Evolutionary conservation across 2,329 filamentous ascomycete genomes (phyloP).

Genomic region (Lizonia empirigonia): DNA sequence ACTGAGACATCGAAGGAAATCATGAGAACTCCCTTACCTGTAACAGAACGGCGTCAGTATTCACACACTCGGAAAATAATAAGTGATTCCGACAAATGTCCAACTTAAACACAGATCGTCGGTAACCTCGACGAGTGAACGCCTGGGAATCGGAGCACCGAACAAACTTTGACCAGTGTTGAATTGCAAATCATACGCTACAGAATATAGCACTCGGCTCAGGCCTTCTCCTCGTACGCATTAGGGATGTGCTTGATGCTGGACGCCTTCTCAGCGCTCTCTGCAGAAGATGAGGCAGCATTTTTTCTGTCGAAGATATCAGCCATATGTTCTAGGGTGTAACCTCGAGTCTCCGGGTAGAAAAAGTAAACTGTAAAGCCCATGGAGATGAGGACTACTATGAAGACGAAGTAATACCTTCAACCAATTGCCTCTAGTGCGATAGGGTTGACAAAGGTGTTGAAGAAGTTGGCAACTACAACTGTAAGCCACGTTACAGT

Average conservation of each 20-base stretch:
- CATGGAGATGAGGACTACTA: constrained; percentile 7
- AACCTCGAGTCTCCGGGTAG: constrained; percentile 20
- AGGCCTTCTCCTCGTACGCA: not conserved
- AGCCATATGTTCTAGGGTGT: constrained; percentile 20
- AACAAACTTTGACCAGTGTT: not conserved
- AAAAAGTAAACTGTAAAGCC: constrained; percentile 17
- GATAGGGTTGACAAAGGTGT: constrained; percentile 20
- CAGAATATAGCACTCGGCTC: not conserved
- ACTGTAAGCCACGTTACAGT: constrained; percentile 33
- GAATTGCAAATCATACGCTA: not conserved
- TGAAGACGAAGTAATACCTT: constrained; percentile 36
- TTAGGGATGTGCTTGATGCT: not conserved
- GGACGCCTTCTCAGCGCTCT: not conserved
- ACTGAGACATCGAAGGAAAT: not conserved
- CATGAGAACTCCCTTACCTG: too few species aligned
- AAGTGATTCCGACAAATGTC: not conserved
- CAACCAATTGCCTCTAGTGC: constrained; percentile 25
- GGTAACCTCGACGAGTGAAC: too few species aligned
- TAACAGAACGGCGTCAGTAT: not conserved
- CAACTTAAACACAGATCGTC: not conserved
- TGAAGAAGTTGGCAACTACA: constrained; percentile 16
- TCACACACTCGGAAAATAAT: not conserved
- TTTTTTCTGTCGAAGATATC: constrained; percentile 29
- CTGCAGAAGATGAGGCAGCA: constrained; percentile 27
- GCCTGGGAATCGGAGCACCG: not conserved